phyloP scores from a whole-genome alignment of 768 basidiomycete genomes.

The Hypholoma fasciculare region DNA sequence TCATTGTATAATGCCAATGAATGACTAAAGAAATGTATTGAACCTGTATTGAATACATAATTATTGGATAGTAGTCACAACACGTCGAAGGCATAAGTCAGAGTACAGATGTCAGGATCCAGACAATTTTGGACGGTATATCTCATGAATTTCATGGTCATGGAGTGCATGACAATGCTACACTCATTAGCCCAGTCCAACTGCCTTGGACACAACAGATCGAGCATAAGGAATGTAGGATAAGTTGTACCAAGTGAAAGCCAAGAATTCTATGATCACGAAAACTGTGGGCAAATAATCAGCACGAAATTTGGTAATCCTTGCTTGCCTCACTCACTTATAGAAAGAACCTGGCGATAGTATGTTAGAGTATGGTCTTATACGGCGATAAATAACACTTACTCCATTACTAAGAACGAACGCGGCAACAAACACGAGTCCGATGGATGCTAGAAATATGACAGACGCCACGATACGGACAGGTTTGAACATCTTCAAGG shows the following conservation, averaged over 20 bases:
- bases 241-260: conserved; percentile 86
- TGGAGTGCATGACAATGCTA: background rate
- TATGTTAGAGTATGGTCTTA: background rate
- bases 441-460: conserved; percentile 77
- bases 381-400: conserved; percentile 23
- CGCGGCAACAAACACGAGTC: conserved; percentile 81
- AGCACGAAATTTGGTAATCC: conserved; percentile 2
- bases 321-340: conserved; percentile 46
- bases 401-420: conserved; percentile 75
- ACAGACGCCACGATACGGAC: conserved; percentile 82
- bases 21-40: no score
- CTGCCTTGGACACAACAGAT: conserved; percentile 62
- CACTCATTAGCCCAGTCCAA: conserved; percentile 45
- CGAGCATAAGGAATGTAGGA: conserved; percentile 94
- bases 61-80: background rate
- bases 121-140: background rate
- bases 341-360: conserved; percentile 55
- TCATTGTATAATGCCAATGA: no score
- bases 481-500: conserved; percentile 88
- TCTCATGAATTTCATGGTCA: no score
- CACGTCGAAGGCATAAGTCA: background rate
- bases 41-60: background rate
- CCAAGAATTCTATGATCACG: conserved; percentile 89
- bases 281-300: conserved; percentile 56
- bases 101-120: conserved; percentile 4